Evolutionary conservation across 352 stramenopile species (phyloP), one percentile per base, ranked within the genome.

Genomic region (Phytophthora nicotianae): DNA sequence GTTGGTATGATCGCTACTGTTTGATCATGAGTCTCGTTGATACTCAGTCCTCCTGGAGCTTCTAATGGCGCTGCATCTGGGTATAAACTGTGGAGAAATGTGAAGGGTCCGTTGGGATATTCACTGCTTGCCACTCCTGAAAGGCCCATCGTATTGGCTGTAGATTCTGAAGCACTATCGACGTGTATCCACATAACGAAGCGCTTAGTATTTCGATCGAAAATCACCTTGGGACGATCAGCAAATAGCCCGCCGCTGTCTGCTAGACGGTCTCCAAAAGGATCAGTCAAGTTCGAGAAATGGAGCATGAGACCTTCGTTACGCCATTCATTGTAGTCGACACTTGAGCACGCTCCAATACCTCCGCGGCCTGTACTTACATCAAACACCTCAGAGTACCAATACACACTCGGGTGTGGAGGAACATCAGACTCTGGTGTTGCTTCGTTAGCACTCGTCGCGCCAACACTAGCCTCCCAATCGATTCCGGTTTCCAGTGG

Each of bases 111-210:
- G 41, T 96, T 96, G 1, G 91, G 89, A 62, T 93, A 98, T 9
- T 77, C 57, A 38, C 87, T 95, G 1, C 81, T 92, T 7, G 96
- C 95, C 3, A 99, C 88, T 10, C 88, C 94, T 4, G 78, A 91
- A 45, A 98, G 77, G 21, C 91, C 96, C 66, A 98, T 87, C 1
- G 85, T 83, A 54, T 93, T 90, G 7, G 43, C 16, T 45, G 40
- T 26, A 29, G 54, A 57, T 0, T 24, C n/a, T 13, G 66, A 81
- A 7, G 50, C 64, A 62, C 97, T 95, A 67, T 99, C 94, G 13
- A 98, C 86, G 42, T 96, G 87, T 80, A 98, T 96, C 96, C 96
- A 99, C 96, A 99, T 98, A 3, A 99, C 96, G 65, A 97, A 98
- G 29, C 90, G 78, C 32, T 78, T 60, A 6, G 81, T 96, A 3